A percentile compares a stretch with the other conserved stretches of the same genome.
Evolutionary conservation across 1,284 basidiomycete species (phyloP).

Genomic region (Malassezia brasiliensis): DNA sequence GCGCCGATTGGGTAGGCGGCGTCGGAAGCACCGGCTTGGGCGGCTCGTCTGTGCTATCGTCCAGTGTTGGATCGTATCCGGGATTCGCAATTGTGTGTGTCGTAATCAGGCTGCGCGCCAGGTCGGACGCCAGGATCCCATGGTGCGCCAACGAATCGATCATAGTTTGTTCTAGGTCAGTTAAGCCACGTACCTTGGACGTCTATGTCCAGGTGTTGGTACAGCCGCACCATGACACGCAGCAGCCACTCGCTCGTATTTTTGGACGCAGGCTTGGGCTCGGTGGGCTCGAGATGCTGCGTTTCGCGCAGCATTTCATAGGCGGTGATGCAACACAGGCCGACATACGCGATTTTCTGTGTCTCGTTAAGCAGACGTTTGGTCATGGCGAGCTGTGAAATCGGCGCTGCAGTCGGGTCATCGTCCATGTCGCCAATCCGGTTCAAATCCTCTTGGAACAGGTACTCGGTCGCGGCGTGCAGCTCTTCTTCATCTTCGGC

Average conservation of each 20-base stretch:
- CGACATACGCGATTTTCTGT: conserved; percentile 47
- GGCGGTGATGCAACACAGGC: conserved; percentile 39
- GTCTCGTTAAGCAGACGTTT: conserved; percentile 43
- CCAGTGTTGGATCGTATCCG: conserved; percentile 31
- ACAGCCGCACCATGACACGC: conserved; percentile 44
- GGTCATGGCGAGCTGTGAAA: conserved; percentile 45
- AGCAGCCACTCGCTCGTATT: conserved; percentile 39
- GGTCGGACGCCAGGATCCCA: conserved; percentile 41
- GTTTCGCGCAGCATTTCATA: conserved; percentile 35
- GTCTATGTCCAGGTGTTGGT: conserved; percentile 47
- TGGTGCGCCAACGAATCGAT: conserved; percentile 44
- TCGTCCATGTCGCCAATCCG: conserved; percentile 27
- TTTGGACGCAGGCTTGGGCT: conserved; percentile 18
- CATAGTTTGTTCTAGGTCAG: conserved; percentile 38
- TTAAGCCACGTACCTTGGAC: conserved; percentile 19
- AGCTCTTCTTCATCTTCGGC: conserved; percentile 43
- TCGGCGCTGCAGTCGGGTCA: conserved; percentile 32
- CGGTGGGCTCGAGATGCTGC: neutral
- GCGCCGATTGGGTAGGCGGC: too few species aligned
- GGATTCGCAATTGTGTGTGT: conserved; percentile 45
- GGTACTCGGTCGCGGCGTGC: conserved; percentile 42
- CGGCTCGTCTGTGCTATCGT: neutral
- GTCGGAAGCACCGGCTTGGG: too few species aligned
- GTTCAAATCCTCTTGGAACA: conserved; percentile 33
- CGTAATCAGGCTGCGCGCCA: conserved; percentile 41